Evolutionary conservation across 331 rosid genomes (phyloP).

Genomic region (Arachis monticola): DNA sequence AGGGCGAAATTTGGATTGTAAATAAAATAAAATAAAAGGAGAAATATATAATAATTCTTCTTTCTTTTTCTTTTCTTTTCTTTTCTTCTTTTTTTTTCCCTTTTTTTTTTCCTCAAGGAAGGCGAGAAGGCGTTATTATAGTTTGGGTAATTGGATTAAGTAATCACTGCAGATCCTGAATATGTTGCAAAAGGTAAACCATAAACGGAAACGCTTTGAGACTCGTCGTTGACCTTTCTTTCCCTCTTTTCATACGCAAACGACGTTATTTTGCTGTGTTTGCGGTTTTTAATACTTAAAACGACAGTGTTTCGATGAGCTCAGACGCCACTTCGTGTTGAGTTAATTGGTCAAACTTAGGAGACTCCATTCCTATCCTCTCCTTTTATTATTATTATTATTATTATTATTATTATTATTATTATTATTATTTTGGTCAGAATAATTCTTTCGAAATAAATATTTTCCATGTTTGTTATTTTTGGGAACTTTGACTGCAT

Average conservation of each 20-base stretch:
- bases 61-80: too few relatives aligned
- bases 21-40: not conserved
- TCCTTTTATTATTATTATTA: too few relatives aligned
- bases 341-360: not conserved
- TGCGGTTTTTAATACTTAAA: not conserved
- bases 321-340: not conserved
- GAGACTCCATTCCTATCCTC: too few relatives aligned
- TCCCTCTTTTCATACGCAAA: constrained; percentile 9
- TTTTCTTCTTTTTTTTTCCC: too few relatives aligned
- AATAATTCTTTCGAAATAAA: too few relatives aligned
- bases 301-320: constrained; percentile 3
- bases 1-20: constrained; percentile 26
- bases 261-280: not conserved
- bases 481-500: too few relatives aligned
- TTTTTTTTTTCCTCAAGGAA: not conserved
- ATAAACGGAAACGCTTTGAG: constrained; percentile 10
- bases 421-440: too few relatives aligned
- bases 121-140: constrained; percentile 9
- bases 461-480: too few relatives aligned
- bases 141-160: not conserved
- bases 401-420: too few relatives aligned
- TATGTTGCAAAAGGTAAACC: not conserved
- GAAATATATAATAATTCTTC: not conserved
- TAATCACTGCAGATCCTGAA: constrained; percentile 20
- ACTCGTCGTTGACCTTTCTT: constrained; percentile 40